Evolutionary conservation across 225 moss, liverwort and hornwort genomes (phyloP), one percentile per base, ranked within the genome.

Genomic region (Takakia lepidozioides): DNA sequence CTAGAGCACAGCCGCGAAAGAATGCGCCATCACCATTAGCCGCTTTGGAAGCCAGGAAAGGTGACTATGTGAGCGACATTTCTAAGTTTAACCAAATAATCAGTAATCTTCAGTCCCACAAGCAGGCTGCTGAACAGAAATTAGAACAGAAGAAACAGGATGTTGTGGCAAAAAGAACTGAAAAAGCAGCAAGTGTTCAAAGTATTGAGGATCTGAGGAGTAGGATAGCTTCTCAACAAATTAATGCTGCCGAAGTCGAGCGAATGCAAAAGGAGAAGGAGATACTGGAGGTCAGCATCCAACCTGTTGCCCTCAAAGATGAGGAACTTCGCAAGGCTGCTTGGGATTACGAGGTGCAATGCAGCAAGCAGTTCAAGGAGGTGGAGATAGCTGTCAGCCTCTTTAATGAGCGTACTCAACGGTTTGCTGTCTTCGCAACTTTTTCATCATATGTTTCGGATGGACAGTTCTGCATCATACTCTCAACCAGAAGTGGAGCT

Each of bases 191-290:
- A 6, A 60, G 74, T 14, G 38, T 58, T 18, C 73, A 65, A 54
- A 85, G 75, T 25, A 87, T 68, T 16, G 98, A 85, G 55, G 83
- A 78, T 46, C 49, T 98, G 18, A 83, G 73, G 39, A 55, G 69
- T 40, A 73, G 60, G 50, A 24, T 98, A 37, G 67, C 74, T 16
- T 75, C 80, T 3, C 95, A 98, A 66, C 73, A 81, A 51, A 67
- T 84, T 11, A 83, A 98, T 55, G 68, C 72, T 13, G 73, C 70
- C 8, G 84, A 85, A 58, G 75, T 85, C 23, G 84, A 87, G 54
- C 90, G 82, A 20, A 80, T 90, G 91, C 64, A 78, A 60, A 87
- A 82, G 38, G 90, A 98, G 70, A 73, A 62, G 48, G 82, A 91
- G 38, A 65, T 90, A 43, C 61, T 87, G 14, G 73, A 83, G 43